phyloP scores from a whole-genome alignment of 768 basidiomycete species.

The Suillus alpinus region DNA sequence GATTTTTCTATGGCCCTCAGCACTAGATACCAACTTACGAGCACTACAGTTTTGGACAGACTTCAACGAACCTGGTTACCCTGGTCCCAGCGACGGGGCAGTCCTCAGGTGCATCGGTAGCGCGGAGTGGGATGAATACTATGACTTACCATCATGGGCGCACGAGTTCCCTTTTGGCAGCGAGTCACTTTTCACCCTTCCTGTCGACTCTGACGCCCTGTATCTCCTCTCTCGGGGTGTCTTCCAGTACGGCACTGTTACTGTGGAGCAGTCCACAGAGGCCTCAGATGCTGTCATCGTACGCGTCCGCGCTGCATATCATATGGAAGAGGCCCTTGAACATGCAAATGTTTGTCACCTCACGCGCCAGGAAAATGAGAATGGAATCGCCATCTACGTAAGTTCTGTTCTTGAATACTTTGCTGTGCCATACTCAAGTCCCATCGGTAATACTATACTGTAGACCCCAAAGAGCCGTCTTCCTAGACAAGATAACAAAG shows the following conservation, averaged over 20 bases:
- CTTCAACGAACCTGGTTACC: background rate
- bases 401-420: conserved; percentile 10
- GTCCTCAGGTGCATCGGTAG: conserved; percentile 12
- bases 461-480: conserved; percentile 16
- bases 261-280: conserved; percentile 15
- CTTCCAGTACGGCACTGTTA: conserved; percentile 20
- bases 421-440: background rate
- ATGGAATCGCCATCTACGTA: conserved; percentile 40
- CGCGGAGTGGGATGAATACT: conserved; percentile 16
- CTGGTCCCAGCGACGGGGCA: conserved; percentile 14
- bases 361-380: conserved; percentile 18
- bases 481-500: conserved; percentile 5
- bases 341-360: conserved; percentile 33
- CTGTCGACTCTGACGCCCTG: conserved; percentile 26
- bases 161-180: conserved; percentile 14
- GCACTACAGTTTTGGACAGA: conserved; percentile 8
- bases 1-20: background rate
- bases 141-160: conserved; percentile 15
- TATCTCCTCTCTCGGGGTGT: conserved; percentile 35
- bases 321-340: conserved; percentile 18
- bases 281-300: conserved; percentile 19
- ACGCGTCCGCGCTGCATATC: conserved; percentile 30
- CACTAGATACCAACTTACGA: conserved; percentile 1
- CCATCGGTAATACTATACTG: background rate
- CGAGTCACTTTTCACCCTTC: conserved; percentile 27